These are phyloP conservation scores for Penicillium psychrofluorescens DNA, from an alignment of 495 filamentous ascomycete genomes.

Conservation along the genomic window DNA sequence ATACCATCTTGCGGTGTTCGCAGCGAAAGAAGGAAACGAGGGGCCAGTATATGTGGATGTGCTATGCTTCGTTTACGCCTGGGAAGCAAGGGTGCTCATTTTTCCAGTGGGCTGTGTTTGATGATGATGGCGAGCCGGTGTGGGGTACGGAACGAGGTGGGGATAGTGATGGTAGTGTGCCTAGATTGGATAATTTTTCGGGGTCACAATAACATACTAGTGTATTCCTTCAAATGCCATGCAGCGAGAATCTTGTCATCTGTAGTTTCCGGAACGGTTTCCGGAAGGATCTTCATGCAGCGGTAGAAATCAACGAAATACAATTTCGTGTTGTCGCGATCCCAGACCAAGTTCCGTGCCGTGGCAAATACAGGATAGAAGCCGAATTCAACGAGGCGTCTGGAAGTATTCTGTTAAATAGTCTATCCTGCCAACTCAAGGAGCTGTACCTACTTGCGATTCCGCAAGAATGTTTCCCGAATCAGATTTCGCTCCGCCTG, in stretches of 20 bases:
- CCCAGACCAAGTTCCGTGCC: not conserved
- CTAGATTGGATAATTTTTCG: constrained; percentile 26
- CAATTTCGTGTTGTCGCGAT: not conserved
- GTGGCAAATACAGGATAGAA: not conserved
- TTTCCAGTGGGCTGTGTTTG: constrained; percentile 87
- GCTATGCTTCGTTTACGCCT: constrained; percentile 67
- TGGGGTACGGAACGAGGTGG: constrained; percentile 36
- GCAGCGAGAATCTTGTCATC: no score
- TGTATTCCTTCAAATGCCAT: no score
- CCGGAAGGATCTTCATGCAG: no score
- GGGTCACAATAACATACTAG: constrained; percentile 9
- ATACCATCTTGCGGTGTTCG: constrained; percentile 69
- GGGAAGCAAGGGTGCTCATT: constrained; percentile 72
- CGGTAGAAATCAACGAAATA: not conserved
- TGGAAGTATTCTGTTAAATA: not conserved
- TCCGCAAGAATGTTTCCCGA: not conserved
- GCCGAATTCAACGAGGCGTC: not conserved
- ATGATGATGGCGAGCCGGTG: constrained; percentile 74
- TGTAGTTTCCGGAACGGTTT: no score
- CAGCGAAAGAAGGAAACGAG: constrained; percentile 66
- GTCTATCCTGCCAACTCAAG: not conserved
- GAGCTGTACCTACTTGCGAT: no score
- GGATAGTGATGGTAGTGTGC: constrained; percentile 16
- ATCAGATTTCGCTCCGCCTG: not conserved
- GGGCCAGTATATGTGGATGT: constrained; percentile 93